phyloP scores from a whole-genome alignment of 164 flowering plant species.

The Sedum album region DNA sequence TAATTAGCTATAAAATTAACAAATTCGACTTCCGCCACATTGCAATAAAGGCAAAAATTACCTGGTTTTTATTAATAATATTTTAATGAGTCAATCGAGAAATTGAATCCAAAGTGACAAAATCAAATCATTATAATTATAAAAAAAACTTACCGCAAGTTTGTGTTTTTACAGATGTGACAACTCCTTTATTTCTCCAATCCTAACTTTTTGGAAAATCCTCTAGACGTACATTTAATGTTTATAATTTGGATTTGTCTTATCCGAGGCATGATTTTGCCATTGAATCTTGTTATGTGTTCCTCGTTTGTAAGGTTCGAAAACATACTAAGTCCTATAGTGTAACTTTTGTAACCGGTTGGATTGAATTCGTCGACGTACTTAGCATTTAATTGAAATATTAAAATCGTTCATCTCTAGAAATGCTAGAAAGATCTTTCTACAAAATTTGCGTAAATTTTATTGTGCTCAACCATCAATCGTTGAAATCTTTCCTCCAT shows the following conservation, averaged over 20 bases:
- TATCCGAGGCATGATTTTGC: too few relatives aligned
- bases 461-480: too few relatives aligned
- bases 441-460: too few relatives aligned
- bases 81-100: background rate
- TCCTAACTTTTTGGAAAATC: background rate
- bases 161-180: conserved; percentile 1
- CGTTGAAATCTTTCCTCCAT: too few relatives aligned
- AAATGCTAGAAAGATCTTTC: too few relatives aligned
- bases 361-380: background rate
- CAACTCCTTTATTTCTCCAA: conserved; percentile 8
- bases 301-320: conserved; percentile 5
- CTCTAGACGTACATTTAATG: background rate
- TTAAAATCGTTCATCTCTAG: background rate
- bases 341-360: background rate
- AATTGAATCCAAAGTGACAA: background rate
- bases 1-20: background rate
- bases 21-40: background rate
- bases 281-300: background rate
- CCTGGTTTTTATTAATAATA: background rate
- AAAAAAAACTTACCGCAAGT: conserved; percentile 2
- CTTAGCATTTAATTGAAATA: conserved; percentile 4
- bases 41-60: background rate
- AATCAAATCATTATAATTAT: too few relatives aligned
- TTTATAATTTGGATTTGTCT: background rate
- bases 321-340: background rate